A percentile compares a stretch with the other conserved stretches of the same genome.
These are phyloP conservation scores for Fusarium sp. DNA, from an alignment of 2,329 filamentous ascomycete species.

Conservation along the genomic window DNA sequence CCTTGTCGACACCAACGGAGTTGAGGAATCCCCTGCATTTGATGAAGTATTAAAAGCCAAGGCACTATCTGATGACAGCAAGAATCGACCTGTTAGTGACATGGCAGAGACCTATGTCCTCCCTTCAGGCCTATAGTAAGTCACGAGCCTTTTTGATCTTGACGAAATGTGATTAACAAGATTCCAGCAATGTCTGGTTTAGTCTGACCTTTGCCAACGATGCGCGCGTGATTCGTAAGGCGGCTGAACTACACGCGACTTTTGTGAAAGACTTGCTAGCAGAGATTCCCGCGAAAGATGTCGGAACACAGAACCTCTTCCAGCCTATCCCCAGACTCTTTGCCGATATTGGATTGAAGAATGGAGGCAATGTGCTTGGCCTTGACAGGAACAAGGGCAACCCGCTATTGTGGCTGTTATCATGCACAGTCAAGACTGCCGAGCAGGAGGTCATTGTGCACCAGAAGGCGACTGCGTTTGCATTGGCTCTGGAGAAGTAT, in stretches of 20 bases:
- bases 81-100: conserved; percentile 29
- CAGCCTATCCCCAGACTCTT: conserved; percentile 51
- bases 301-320: conserved; percentile 51
- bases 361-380: conserved; percentile 54
- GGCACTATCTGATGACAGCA: conserved; percentile 32
- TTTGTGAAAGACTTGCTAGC: conserved; percentile 48
- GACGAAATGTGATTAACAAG: background rate
- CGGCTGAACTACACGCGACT: conserved; percentile 48
- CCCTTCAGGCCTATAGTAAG: conserved; percentile 45
- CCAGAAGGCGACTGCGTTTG: conserved; percentile 36
- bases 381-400: conserved; percentile 54
- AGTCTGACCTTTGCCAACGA: conserved; percentile 47
- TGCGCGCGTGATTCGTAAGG: conserved; percentile 49
- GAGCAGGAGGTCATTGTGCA: conserved; percentile 41
- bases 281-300: conserved; percentile 43
- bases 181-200: conserved; percentile 28
- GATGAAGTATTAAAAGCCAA: conserved; percentile 41
- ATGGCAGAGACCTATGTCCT: conserved; percentile 26
- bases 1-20: conserved; percentile 33
- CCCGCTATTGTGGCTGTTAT: conserved; percentile 55
- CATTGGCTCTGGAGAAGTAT: conserved; percentile 42
- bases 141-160: background rate
- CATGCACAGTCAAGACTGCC: conserved; percentile 55
- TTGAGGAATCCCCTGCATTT: conserved; percentile 46
- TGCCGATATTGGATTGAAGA: conserved; percentile 36